A percentile compares a stretch with the other conserved stretches of the same genome.
Evolutionary conservation across 441 rosid genomes (phyloP).

Genomic region (Rhodomyrtus psidioides): DNA sequence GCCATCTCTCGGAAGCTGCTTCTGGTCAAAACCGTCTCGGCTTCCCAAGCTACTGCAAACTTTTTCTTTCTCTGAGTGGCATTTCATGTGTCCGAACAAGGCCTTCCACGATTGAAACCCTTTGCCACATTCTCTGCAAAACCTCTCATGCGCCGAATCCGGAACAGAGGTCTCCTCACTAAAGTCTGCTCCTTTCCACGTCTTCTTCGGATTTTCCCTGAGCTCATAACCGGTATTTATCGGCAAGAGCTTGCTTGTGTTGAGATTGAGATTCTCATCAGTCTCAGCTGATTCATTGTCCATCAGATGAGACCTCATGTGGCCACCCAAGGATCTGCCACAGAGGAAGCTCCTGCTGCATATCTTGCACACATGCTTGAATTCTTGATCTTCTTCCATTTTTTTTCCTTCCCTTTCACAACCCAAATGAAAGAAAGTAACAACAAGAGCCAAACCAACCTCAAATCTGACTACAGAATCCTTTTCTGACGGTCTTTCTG

Average conservation of each 20-base stretch:
- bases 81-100: constrained; percentile 22
- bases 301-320: constrained; percentile 33
- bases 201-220: constrained; percentile 30
- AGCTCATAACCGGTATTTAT: constrained; percentile 11
- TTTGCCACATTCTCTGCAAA: constrained; percentile 22
- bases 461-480: background rate
- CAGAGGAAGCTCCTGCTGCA: constrained; percentile 31
- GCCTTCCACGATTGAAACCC: constrained; percentile 16
- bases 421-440: background rate
- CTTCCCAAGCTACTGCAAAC: constrained; percentile 3
- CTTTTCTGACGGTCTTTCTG: background rate
- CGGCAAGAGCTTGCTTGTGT: constrained; percentile 33
- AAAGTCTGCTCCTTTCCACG: constrained; percentile 12
- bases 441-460: background rate
- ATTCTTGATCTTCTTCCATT: constrained; percentile 21
- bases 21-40: constrained; percentile 6
- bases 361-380: constrained; percentile 26
- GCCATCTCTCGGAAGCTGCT: background rate
- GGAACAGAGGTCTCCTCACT: background rate
- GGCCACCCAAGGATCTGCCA: constrained; percentile 39
- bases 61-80: constrained; percentile 19
- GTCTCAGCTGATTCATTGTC: background rate
- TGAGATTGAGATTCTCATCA: constrained; percentile 1
- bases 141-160: constrained; percentile 8
- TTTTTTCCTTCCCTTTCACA: background rate